Evolutionary conservation across 2,329 filamentous ascomycete species (phyloP), one percentile per base, ranked within the genome.

Genomic region (Cordyceps cicadae): DNA sequence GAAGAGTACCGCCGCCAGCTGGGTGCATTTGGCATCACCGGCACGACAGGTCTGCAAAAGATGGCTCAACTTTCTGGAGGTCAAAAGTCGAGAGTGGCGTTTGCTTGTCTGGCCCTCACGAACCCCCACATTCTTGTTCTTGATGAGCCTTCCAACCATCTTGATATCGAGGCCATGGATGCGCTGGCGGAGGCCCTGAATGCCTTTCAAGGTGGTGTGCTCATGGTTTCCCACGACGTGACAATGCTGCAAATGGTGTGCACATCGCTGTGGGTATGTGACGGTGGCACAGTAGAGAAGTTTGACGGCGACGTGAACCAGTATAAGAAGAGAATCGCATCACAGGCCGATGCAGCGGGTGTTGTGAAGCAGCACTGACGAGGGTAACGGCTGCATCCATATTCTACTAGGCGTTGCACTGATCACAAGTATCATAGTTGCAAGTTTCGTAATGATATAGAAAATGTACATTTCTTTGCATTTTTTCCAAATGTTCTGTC

Each of bases 81-180:
- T 79, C 94, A 99, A 72, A 99, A 99, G 75, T 97, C 92, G 56
- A 90, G 94, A 79, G 94, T 99, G 2, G 94, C 94, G 8, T 99
- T 99, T 75, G 93, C 94, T n/a, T 97, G 93, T 71, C 77, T 99
- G 63, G 93, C 92, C 0, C 79, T 99, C 66, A 90, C 87, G 54
- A 96, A 97, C 75, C 94, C 94, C 19, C 94, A 99, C 71, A 97
- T 99, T 66, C 82, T 99, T 52, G 93, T 99, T 63, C 89, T 99
- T 55, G 94, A 99, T 82, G 94, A 99, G 76, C 94, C 94, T 72
- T 96, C 91, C 65, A 99, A 99, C 79, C 94, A 99, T 75, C 80
- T 99, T 69, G 94, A 99, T 84, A 97, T 99, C 68, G 94, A 99
- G 75, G 94, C 94, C 65, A 97, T 99, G 94, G 94, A 99, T 74